Base-by-base conservation (phyloP, 2,329 filamentous ascomycete species). In the Colletotrichum tropicicola region DNA sequence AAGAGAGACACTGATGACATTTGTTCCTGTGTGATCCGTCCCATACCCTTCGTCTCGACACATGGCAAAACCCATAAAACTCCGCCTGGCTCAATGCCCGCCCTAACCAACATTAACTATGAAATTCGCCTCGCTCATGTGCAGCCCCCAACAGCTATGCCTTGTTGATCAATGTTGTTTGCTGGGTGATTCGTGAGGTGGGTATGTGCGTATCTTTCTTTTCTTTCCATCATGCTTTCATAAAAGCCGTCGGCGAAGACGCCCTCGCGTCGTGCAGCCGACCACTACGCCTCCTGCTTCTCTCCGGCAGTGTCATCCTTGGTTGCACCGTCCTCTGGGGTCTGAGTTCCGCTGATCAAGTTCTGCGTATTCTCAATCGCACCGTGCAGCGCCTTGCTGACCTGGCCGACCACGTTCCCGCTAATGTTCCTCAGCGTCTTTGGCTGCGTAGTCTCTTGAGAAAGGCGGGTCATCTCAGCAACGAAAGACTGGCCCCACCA, bases 401-500 rank as follows among this genome's bases (percentile, higher is more conserved):
- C 66, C 25, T 57, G 52, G 35, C 71, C 73, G 6, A 78, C 74
- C 17, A 80, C 77, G 6, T 77, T 77, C 10, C 78, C 80, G 4
- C 76, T 78, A 7, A 81, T 72, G 52, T 81, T 81, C 49, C 77
- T 74, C 23, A 81, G 55, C 4, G 78, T 80, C 74, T 81, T 82
- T 58, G 76, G 70, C 59, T 78, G 76, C 25, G 68, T 70, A 45
- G 75, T 75, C 45, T 79, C 78, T 13, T 77, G 70, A 49, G 76
- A 80, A 37, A 87, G 80, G 41, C 84, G 81, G n/a, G 79, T 85
- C 77, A 98, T 85, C 78, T 98, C 95, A 12, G 88, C 87, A 53
- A 98, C 94, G 75, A 98, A 98, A 69, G 91, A 94, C 76, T 94
- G 89, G 25, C 95, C 95, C 95, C 95, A 98, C 91, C 96, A 98